Percentiles rank a stretch among this genome's conserved stretches.
Evolutionary conservation across 2,329 filamentous ascomycete genomes (phyloP).

Genomic region (Xylariaceae sp.): DNA sequence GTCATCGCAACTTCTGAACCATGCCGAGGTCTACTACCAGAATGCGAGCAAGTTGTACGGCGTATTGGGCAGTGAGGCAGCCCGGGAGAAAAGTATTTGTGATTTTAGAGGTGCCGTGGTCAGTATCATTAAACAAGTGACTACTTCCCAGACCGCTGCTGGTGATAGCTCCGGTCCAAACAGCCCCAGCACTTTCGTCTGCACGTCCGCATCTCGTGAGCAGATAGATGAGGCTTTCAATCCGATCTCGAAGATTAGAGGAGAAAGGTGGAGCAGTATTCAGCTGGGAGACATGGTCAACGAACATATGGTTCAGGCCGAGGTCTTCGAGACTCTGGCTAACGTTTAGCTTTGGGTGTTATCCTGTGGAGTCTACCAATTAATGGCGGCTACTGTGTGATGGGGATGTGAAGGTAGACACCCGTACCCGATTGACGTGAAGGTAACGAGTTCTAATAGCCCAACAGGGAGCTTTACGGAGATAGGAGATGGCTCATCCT

Average conservation of each 20-base stretch:
- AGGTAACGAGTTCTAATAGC: no score
- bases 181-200: not conserved
- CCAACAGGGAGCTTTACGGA: no score
- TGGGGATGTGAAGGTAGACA: not conserved
- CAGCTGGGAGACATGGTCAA: constrained; percentile 14
- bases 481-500: no score
- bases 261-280: constrained; percentile 13
- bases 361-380: not conserved
- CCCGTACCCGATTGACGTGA: not conserved
- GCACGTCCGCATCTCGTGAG: constrained; percentile 1
- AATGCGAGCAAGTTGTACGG: constrained; percentile 28
- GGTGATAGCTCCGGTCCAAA: constrained; percentile 9
- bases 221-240: constrained; percentile 9
- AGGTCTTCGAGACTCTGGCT: constrained; percentile 11
- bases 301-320: constrained; percentile 9
- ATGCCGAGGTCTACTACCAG: constrained; percentile 31
- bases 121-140: constrained; percentile 12
- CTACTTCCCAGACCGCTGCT: not conserved
- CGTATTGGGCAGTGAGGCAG: constrained; percentile 1
- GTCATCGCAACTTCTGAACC: constrained; percentile 24
- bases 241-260: not conserved
- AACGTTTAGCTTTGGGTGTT: not conserved
- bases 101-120: constrained; percentile 20
- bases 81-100: constrained; percentile 9
- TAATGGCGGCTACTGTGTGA: not conserved